These are phyloP conservation scores for Rhodotorula sp. DNA, from an alignment of 1,284 basidiomycete genomes.

Conservation along the genomic window DNA sequence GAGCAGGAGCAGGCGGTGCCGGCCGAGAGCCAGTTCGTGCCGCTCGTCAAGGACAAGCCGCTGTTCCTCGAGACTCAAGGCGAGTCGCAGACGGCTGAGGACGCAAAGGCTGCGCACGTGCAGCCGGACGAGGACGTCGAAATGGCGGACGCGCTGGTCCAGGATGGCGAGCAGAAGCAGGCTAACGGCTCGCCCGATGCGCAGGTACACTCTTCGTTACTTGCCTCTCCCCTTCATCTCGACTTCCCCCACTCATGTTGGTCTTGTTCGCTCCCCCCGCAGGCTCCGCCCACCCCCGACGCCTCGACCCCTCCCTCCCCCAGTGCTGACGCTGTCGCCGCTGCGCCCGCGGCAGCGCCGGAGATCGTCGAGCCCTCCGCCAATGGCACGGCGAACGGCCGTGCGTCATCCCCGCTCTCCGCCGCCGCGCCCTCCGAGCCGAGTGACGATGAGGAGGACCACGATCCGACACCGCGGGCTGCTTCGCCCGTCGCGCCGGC, in stretches of 20 bases:
- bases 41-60: slow-evolving; percentile 26
- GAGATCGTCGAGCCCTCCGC: slow-evolving; percentile 13
- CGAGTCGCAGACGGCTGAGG: neutral
- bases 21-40: slow-evolving; percentile 30
- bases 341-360: neutral
- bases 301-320: neutral
- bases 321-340: neutral
- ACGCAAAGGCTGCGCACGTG: neutral
- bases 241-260: too few relatives aligned
- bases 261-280: neutral
- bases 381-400: neutral
- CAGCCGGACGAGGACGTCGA: neutral
- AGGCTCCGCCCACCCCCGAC: slow-evolving; percentile 6
- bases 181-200: neutral
- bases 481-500: neutral
- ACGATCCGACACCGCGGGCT: neutral
- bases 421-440: too few relatives aligned
- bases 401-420: neutral
- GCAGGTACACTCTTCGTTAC: neutral
- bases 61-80: slow-evolving; percentile 30
- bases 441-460: neutral
- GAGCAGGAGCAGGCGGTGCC: neutral
- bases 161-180: neutral
- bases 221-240: neutral
- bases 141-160: neutral